Evolutionary conservation across 2,329 filamentous ascomycete genomes (phyloP), one percentile per base, ranked within the genome.

Genomic region (Trichoderma endophyticum): DNA sequence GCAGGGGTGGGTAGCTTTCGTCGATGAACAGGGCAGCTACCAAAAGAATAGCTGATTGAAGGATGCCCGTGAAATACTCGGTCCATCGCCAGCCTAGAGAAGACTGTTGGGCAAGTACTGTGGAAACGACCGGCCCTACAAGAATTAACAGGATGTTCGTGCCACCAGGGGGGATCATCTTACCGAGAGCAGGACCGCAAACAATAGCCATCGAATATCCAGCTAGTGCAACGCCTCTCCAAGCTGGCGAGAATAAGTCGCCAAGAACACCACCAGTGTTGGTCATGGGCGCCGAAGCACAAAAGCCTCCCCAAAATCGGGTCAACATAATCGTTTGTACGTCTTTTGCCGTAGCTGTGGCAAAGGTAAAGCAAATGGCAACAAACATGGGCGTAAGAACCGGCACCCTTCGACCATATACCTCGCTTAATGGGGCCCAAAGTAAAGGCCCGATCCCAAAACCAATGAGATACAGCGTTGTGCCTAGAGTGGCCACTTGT

Each of bases 201-300:
- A 91, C 87, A 0, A 92, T 88, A 0, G 90, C 87, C 83, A 92
- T 87, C 1, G 89, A 89, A 78, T 92, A 93, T 0, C 87, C 87
- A 0, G 91, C 89, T 80, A 93, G 89, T 2, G 91, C 91, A 7
- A 88, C 86, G 6, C 90, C 91, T 71, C 91, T 84, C 75, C 89
- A 80, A 2, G 87, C 85, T 0, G 90, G 85, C 0, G 85, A 80
- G 81, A 85, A 93, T 30, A 93, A 83, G 80, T 93, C 91, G 30
- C 87, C 88, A 5, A 93, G 77, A 0, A 92, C 91, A 32, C 91
- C 91, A 2, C 90, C 90, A 0, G 90, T 92, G 75, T 91, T 92
- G 0, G 90, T 92, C 0, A 93, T 86, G 0, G 91, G 90, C 0
- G 90, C 90, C 0, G 86, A 87, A 11, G 87, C 86, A 74, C 91